These are phyloP conservation scores for Fusarium annulatum DNA, from an alignment of 2,329 filamentous ascomycete species.

Conservation along the genomic window DNA sequence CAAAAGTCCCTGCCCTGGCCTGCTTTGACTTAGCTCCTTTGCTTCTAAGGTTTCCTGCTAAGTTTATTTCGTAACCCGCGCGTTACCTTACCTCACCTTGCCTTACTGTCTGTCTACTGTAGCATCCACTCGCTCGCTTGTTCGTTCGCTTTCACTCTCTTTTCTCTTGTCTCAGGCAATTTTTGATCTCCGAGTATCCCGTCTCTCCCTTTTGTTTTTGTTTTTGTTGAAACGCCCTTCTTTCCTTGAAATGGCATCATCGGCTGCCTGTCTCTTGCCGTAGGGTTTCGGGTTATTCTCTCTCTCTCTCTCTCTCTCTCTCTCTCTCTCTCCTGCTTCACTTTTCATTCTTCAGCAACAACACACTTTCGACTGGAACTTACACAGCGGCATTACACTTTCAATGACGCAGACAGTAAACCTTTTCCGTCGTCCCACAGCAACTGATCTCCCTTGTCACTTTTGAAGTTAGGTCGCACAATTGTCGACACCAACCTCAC, in stretches of 20 bases:
- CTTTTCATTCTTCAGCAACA: conserved; percentile 5
- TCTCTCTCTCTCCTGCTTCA: conserved; percentile 1
- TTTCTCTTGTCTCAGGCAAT: conserved; percentile 28
- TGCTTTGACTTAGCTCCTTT: conserved; percentile 5
- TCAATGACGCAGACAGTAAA: conserved; percentile 34
- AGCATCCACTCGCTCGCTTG: not conserved
- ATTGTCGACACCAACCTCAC: not conserved
- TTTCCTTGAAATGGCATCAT: conserved; percentile 22
- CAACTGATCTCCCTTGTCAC: not conserved
- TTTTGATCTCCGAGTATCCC: not conserved
- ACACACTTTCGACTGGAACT: not conserved
- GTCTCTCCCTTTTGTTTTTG: conserved; percentile 1
- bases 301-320: conserved; percentile 5
- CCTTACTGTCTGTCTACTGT: not conserved
- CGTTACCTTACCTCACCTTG: conserved; percentile 6
- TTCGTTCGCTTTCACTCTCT: conserved; percentile 12
- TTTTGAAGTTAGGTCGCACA: conserved; percentile 1
- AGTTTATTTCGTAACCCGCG: conserved; percentile 15
- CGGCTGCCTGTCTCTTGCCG: conserved; percentile 1
- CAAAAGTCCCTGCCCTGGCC: conserved; percentile 26
- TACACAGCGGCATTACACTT: conserved; percentile 10
- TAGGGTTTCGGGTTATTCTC: conserved; percentile 19
- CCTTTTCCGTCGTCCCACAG: conserved; percentile 2
- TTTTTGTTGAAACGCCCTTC: conserved; percentile 12
- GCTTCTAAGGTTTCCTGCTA: conserved; percentile 17